These are phyloP conservation scores for Huntiella moniliformis DNA, from an alignment of 2,329 filamentous ascomycete genomes.

Conservation along the genomic window DNA sequence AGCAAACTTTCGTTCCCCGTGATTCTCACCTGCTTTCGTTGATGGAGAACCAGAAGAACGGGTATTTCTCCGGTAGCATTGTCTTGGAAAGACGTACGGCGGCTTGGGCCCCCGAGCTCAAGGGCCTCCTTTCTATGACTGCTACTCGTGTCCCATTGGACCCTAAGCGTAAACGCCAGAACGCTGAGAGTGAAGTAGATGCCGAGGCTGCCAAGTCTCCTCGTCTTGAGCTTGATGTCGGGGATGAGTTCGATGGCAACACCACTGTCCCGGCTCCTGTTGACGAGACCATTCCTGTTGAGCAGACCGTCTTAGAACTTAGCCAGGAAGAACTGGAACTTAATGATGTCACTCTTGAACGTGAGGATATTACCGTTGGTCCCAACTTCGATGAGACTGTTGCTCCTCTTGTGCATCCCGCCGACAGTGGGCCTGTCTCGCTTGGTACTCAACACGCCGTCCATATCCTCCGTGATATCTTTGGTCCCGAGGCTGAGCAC, in stretches of 20 bases:
- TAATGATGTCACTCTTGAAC: constrained; percentile 28
- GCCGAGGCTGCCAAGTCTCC: constrained; percentile 51
- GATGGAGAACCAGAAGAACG: constrained; percentile 80
- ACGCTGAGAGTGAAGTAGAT: constrained; percentile 63
- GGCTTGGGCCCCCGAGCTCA: constrained; percentile 80
- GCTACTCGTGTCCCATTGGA: constrained; percentile 58
- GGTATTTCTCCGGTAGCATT: constrained; percentile 74
- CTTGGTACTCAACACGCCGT: constrained; percentile 89
- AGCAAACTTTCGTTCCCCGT: constrained; percentile 64
- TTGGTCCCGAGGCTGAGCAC: constrained; percentile 53
- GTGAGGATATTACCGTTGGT: constrained; percentile 24
- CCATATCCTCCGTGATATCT: constrained; percentile 76
- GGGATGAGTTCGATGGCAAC: constrained; percentile 31
- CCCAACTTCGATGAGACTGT: constrained; percentile 65
- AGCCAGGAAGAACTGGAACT: constrained; percentile 35
- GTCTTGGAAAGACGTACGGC: constrained; percentile 62
- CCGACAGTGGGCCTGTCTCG: constrained; percentile 71
- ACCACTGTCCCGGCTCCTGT: constrained; percentile 19
- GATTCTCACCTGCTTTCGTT: constrained; percentile 75
- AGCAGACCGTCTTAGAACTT: constrained; percentile 47
- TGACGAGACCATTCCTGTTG: constrained; percentile 33
- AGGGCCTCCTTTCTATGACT: constrained; percentile 78
- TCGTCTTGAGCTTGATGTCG: constrained; percentile 48
- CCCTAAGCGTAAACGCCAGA: constrained; percentile 85
- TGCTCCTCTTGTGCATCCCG: constrained; percentile 56